These are phyloP conservation scores for Diutina scorzettiae DNA, from an alignment of 1,139 yeast genomes.

Conservation along the genomic window DNA sequence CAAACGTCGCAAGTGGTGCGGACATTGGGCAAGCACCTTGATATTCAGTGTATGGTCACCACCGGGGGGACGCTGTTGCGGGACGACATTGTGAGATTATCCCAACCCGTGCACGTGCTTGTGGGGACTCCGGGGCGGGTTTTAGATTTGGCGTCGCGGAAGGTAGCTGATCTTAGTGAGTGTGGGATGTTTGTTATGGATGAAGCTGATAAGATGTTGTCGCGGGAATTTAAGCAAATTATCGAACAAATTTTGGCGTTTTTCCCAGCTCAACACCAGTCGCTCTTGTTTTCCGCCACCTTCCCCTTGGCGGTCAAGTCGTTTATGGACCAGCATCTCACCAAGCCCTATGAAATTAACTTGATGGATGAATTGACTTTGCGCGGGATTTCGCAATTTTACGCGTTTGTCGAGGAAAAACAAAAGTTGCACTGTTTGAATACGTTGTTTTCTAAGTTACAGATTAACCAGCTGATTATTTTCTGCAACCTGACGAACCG, in stretches of 20 bases:
- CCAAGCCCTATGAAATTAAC: conserved; percentile 89
- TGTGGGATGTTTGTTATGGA: conserved; percentile 93
- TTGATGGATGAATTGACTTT: conserved; percentile 95
- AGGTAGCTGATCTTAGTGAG: conserved; percentile 74
- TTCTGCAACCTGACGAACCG: conserved; percentile 95
- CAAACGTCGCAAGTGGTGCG: conserved; percentile 96
- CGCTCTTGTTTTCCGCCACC: conserved; percentile 85
- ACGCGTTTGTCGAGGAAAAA: conserved; percentile 94
- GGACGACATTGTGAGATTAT: conserved; percentile 88
- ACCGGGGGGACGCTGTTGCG: conserved; percentile 95
- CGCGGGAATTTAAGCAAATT: conserved; percentile 79
- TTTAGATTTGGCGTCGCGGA: conserved; percentile 83
- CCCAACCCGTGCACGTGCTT: conserved; percentile 82
- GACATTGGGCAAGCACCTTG: conserved; percentile 92
- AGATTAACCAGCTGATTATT: conserved; percentile 90
- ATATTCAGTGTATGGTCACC: conserved; percentile 91
- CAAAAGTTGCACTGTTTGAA: conserved; percentile 93
- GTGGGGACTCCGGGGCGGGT: conserved; percentile 98
- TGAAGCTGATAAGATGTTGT: conserved; percentile 95
- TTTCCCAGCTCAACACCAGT: conserved; percentile 74
- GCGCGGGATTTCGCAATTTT: conserved; percentile 92
- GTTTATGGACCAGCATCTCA: conserved; percentile 85
- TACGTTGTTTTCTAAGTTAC: conserved; percentile 86
- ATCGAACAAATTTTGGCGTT: conserved; percentile 79
- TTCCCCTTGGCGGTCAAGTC: conserved; percentile 90